phyloP scores from a whole-genome alignment of 2,329 filamentous ascomycete genomes.

The Monosporascus cannonballus region DNA sequence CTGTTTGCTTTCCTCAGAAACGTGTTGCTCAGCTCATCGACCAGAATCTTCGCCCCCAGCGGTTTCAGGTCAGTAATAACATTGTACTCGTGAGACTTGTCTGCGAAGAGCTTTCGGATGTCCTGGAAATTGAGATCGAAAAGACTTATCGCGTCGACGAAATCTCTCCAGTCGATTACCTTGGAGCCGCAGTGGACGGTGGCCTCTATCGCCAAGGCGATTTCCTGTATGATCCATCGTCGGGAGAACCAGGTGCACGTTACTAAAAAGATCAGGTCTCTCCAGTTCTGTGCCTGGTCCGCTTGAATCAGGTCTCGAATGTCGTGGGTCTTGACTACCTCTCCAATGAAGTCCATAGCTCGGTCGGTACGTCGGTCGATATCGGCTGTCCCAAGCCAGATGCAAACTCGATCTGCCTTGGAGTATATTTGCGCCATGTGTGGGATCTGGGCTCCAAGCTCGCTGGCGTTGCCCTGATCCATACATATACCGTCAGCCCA shows the following conservation, averaged over 20 bases:
- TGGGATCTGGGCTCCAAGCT: not conserved
- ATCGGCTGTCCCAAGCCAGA: constrained; percentile 5
- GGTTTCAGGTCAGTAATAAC: constrained; percentile 10
- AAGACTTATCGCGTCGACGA: constrained; percentile 14
- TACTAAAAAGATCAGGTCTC: constrained; percentile 2
- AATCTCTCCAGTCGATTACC: constrained; percentile 12
- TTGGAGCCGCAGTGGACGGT: constrained; percentile 1
- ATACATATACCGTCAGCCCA: not conserved
- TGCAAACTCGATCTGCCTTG: constrained; percentile 1
- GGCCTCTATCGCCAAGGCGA: constrained; percentile 2
- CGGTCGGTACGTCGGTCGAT: not conserved
- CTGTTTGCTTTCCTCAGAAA: constrained; percentile 7
- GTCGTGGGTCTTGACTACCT: not conserved
- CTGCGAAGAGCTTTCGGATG: constrained; percentile 4
- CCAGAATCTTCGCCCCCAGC: constrained; percentile 5
- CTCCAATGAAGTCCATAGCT: constrained; percentile 4
- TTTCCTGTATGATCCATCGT: constrained; percentile 9
- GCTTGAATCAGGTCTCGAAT: not conserved
- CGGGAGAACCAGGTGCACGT: constrained; percentile 6
- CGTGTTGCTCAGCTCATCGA: constrained; percentile 7
- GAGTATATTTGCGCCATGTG: constrained; percentile 3
- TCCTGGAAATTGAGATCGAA: constrained; percentile 10
- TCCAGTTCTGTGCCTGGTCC: not conserved
- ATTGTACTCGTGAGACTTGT: constrained; percentile 3
- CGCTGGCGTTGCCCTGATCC: not conserved